Evolutionary conservation across 257 asterid species (phyloP), one percentile per base, ranked within the genome.

Genomic region (Nyctanthes arbortristis): DNA sequence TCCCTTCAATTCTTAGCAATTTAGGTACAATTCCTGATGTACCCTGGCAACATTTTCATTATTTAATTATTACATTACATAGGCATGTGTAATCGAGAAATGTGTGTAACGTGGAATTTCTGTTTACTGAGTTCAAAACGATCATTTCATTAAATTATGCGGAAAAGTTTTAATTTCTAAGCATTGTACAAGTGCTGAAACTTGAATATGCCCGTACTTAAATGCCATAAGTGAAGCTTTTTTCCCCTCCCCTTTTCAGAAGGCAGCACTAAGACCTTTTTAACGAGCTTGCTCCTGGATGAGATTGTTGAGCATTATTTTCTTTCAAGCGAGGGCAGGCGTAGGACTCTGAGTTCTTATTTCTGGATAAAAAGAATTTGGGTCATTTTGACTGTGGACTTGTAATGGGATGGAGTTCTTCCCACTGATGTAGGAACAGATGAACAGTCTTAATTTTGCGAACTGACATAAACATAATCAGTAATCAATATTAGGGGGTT

Each of bases 1-100:
- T 92, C 79, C 96, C 90, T 1, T 71, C 81, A 61, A 72, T 89
- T 75, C 71, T 92, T 66, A 67, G 36, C 73, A 80, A 74, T 80
- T 70, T 77, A 71, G 90, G 91, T 85, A 77, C 72, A 69, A 33
- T 63, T 70, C 47, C 68, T 22, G 66, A 31, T 45, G 60, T 39
- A 28, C 7, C 43, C 22, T 16, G 67, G 4, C 32, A 64, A 8
- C 55, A 7, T 56, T 35, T n/a, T n/a, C n/a, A n/a, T n/a, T n/a
- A n/a, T n/a, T n/a, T n/a, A n/a, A n/a, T n/a, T n/a, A n/a, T n/a
- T n/a, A n/a, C n/a, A n/a, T n/a, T n/a, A n/a, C n/a, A 40, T 34
- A 63, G 4, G 29, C 2, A 9, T 27, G 16, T 29, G 11, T 7
- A 32, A 43, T 28, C 34, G 16, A n/a, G n/a, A 35, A 14, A 32